phyloP scores from a whole-genome alignment of 768 basidiomycete genomes.

The Cytidiella melzeri region DNA sequence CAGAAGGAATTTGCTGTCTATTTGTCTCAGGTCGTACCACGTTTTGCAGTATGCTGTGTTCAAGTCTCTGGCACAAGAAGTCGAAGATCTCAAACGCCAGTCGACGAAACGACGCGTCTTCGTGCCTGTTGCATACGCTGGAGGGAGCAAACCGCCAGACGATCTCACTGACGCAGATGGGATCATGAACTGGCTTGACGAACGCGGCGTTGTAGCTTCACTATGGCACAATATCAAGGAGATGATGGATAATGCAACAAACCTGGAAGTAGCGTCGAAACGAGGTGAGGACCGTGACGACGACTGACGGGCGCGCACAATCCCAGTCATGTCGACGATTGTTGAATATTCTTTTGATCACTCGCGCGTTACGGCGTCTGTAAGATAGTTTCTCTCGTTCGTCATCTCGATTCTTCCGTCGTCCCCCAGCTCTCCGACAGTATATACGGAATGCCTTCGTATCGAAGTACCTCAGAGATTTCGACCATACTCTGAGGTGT shows the following conservation, averaged over 20 bases:
- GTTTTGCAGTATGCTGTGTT: conserved; percentile 56
- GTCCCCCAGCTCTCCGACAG: too few species aligned
- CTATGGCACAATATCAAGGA: conserved; percentile 67
- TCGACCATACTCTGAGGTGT: too few species aligned
- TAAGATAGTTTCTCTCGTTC: neutral
- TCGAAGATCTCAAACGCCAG: conserved; percentile 42
- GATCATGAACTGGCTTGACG: conserved; percentile 78
- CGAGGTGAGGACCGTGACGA: conserved; percentile 43
- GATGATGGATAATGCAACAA: conserved; percentile 70
- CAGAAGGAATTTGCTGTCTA: neutral
- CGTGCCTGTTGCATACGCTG: conserved; percentile 51
- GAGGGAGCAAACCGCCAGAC: conserved; percentile 52
- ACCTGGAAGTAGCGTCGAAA: conserved; percentile 47
- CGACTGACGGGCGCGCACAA: conserved; percentile 9
- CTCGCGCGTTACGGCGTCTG: too few species aligned
- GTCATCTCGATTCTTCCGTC: neutral
- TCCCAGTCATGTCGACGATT: too few species aligned
- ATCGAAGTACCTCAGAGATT: too few species aligned
- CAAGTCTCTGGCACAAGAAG: conserved; percentile 47
- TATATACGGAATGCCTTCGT: too few species aligned
- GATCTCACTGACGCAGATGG: conserved; percentile 69
- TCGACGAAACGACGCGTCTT: conserved; percentile 30
- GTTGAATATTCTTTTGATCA: too few species aligned
- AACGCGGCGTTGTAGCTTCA: conserved; percentile 55
- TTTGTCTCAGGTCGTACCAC: neutral